Evolutionary conservation across 805 yeast genomes (phyloP).

Genomic region (Saturnispora zaruensis): DNA sequence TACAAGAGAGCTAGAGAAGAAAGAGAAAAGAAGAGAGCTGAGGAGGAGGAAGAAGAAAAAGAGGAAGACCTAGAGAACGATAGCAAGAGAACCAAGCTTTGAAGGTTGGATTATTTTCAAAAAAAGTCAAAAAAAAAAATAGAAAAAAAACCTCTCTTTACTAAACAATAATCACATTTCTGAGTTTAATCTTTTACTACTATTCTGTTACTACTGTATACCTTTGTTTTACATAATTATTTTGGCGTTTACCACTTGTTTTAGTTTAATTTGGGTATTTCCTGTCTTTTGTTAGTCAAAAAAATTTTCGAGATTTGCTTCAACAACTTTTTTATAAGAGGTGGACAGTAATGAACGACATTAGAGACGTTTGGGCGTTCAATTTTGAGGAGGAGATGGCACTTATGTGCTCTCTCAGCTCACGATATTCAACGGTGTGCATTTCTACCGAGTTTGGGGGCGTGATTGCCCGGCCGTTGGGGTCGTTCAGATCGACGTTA

Average conservation of each 20-base stretch:
- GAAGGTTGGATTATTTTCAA: neutral
- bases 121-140: neutral
- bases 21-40: conserved; percentile 29
- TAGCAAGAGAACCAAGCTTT: neutral
- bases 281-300: neutral
- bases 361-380: conserved; percentile 67
- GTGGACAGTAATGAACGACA: conserved; percentile 3
- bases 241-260: neutral
- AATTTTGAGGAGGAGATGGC: conserved; percentile 63
- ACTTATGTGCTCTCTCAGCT: conserved; percentile 15
- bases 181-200: neutral
- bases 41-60: conserved; percentile 19
- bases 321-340: neutral
- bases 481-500: conserved; percentile 77
- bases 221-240: neutral
- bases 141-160: neutral
- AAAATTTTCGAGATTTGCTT: neutral
- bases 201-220: neutral
- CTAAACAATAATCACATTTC: neutral
- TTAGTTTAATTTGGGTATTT: neutral
- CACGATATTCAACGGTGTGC: conserved; percentile 38
- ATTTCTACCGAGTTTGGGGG: conserved; percentile 95
- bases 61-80: conserved; percentile 6
- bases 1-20: conserved; percentile 47
- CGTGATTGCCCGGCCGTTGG: conserved; percentile 91